Conservation (phyloP, 2,329 filamentous ascomycete genomes). For the Ophiostoma angusticollis region DNA sequence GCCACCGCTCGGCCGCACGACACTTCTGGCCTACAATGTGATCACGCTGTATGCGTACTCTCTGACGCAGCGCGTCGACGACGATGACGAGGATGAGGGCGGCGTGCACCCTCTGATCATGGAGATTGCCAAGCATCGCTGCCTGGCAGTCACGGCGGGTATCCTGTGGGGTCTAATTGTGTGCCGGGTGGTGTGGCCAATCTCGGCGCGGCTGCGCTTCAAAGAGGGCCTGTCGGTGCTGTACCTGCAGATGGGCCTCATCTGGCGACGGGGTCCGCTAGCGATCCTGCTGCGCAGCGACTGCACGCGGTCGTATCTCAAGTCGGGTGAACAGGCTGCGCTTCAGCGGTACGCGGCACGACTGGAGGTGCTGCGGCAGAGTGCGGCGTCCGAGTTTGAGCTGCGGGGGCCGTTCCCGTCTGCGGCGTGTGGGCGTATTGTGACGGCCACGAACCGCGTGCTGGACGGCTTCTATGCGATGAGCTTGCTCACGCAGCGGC, state of each 20-base stretch:
- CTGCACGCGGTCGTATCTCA: conserved; percentile 58
- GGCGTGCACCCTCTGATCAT: conserved; percentile 72
- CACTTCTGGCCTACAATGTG: conserved; percentile 90
- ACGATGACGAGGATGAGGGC: conserved; percentile 80
- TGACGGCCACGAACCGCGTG: conserved; percentile 69
- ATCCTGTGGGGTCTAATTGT: conserved; percentile 88
- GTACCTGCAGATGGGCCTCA: conserved; percentile 86
- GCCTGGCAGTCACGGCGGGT: conserved; percentile 72
- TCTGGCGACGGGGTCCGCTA: conserved; percentile 90
- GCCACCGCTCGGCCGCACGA: conserved; percentile 84
- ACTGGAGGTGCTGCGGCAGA: conserved; percentile 57
- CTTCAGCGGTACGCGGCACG: conserved; percentile 69
- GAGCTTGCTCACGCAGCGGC: conserved; percentile 81
- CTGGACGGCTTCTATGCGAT: conserved; percentile 93
- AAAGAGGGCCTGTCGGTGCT: conserved; percentile 82
- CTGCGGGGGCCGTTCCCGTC: conserved; percentile 77
- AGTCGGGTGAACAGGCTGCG: conserved; percentile 73
- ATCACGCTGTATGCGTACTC: conserved; percentile 91
- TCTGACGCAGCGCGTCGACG: conserved; percentile 63
- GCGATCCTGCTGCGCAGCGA: conserved; percentile 54
- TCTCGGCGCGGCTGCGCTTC: conserved; percentile 76
- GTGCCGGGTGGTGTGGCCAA: conserved; percentile 84
- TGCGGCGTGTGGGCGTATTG: conserved; percentile 57
- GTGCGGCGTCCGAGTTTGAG: conserved; percentile 78
- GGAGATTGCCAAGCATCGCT: conserved; percentile 77